phyloP scores from a whole-genome alignment of 148 eudicot species.

The Camellia japonica region DNA sequence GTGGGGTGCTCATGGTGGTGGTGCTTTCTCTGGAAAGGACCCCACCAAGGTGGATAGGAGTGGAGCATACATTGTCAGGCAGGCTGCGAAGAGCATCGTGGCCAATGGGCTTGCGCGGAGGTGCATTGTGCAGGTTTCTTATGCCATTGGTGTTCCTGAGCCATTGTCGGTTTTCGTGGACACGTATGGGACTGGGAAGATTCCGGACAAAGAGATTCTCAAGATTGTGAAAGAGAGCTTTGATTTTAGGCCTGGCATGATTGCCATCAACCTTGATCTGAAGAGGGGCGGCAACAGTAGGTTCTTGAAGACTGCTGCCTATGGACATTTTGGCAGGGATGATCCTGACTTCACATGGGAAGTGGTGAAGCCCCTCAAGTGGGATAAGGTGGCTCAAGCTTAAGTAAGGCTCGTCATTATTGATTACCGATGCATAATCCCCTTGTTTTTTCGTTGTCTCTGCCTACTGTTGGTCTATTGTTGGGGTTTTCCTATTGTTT shows the following conservation, averaged over 20 bases:
- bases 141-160: constrained; percentile 21
- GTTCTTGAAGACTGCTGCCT: constrained; percentile 21
- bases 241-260: constrained; percentile 20
- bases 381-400: constrained; percentile 10
- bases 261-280: constrained; percentile 16
- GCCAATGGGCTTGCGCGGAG: constrained; percentile 31
- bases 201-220: constrained; percentile 18
- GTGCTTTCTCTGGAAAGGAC: constrained; percentile 30
- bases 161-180: constrained; percentile 16
- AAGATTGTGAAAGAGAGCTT: constrained; percentile 20
- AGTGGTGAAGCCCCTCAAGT: constrained; percentile 22
- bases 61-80: constrained; percentile 28
- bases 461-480: background rate
- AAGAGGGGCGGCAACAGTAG: constrained; percentile 20
- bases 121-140: constrained; percentile 30
- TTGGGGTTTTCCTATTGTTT: background rate
- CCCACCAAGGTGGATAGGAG: constrained; percentile 33
- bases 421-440: background rate
- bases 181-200: constrained; percentile 19
- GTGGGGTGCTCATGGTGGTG: constrained; percentile 31
- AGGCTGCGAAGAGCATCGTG: constrained; percentile 27
- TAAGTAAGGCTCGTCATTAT: background rate
- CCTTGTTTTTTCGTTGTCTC: background rate
- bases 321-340: constrained; percentile 19
- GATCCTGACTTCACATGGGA: constrained; percentile 21